Evolutionary conservation across 768 basidiomycete genomes (phyloP).

Genomic region (Thelephora aurantiotincta): DNA sequence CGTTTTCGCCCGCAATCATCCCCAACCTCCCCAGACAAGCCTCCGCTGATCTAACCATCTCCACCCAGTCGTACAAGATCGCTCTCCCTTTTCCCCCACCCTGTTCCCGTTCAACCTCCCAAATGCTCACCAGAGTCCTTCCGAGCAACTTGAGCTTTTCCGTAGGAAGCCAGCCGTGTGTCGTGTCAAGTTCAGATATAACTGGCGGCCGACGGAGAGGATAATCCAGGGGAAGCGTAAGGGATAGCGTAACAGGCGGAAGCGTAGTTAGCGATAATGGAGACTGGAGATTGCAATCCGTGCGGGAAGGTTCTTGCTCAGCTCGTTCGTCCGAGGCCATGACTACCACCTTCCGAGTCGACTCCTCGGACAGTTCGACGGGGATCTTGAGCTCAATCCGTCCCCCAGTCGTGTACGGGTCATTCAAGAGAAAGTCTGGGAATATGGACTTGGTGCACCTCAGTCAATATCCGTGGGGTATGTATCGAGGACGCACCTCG

Average conservation of each 20-base stretch:
- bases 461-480: background rate
- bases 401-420: slow-evolving; percentile 15
- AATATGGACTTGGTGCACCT: slow-evolving; percentile 47
- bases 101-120: background rate
- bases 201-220: slow-evolving; percentile 39
- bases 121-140: background rate
- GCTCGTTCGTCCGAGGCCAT: background rate
- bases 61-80: slow-evolving; percentile 57
- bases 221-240: slow-evolving; percentile 39
- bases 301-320: background rate
- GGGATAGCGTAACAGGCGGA: slow-evolving; percentile 47
- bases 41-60: slow-evolving; percentile 53
- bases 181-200: slow-evolving; percentile 38
- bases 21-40: slow-evolving; percentile 34
- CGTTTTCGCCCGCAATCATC: slow-evolving; percentile 19
- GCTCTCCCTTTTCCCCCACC: slow-evolving; percentile 27
- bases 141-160: slow-evolving; percentile 5
- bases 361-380: slow-evolving; percentile 33
- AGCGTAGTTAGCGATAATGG: slow-evolving; percentile 31
- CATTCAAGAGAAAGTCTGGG: slow-evolving; percentile 48
- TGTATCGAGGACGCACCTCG: slow-evolving; percentile 26
- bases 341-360: background rate
- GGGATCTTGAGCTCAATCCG: slow-evolving; percentile 48
- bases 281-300: background rate
- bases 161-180: slow-evolving; percentile 44